Evolutionary conservation across 352 stramenopile species (phyloP).

Genomic region (Phytophthora colocasiae): DNA sequence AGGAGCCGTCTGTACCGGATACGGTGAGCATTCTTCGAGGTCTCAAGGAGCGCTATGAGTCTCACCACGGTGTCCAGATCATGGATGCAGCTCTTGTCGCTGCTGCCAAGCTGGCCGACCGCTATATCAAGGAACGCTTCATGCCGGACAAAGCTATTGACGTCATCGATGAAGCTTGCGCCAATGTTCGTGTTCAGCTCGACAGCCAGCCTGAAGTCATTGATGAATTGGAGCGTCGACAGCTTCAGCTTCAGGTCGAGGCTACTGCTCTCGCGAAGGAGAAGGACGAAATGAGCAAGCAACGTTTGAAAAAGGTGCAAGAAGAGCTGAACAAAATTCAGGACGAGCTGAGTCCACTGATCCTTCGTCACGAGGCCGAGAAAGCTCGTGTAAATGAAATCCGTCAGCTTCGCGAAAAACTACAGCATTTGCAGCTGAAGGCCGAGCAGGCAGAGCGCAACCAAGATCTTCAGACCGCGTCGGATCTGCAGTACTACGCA

Average conservation of each 20-base stretch:
- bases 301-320: slow-evolving; percentile 91
- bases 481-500: slow-evolving; percentile 96
- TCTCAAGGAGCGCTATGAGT: slow-evolving; percentile 97
- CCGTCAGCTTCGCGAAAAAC: slow-evolving; percentile 93
- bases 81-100: slow-evolving; percentile 93
- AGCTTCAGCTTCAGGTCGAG: slow-evolving; percentile 97
- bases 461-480: slow-evolving; percentile 95
- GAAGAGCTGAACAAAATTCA: slow-evolving; percentile 93
- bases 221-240: slow-evolving; percentile 94
- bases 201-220: slow-evolving; percentile 97
- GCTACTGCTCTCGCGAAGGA: slow-evolving; percentile 93
- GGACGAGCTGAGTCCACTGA: slow-evolving; percentile 91
- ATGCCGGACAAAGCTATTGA: slow-evolving; percentile 97
- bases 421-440: slow-evolving; percentile 93
- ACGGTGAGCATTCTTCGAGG: slow-evolving; percentile 97
- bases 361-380: slow-evolving; percentile 92
- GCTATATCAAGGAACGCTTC: slow-evolving; percentile 93
- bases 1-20: slow-evolving; percentile 94
- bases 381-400: slow-evolving; percentile 94
- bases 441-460: slow-evolving; percentile 94
- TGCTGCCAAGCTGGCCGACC: slow-evolving; percentile 94
- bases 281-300: slow-evolving; percentile 94
- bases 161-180: slow-evolving; percentile 95
- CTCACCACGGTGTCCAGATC: slow-evolving; percentile 97
- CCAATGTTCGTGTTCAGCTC: slow-evolving; percentile 92